These are phyloP conservation scores for Backusella liffmaniae DNA, from an alignment of 192 early-diverging fungal genomes.

Conservation along the genomic window DNA sequence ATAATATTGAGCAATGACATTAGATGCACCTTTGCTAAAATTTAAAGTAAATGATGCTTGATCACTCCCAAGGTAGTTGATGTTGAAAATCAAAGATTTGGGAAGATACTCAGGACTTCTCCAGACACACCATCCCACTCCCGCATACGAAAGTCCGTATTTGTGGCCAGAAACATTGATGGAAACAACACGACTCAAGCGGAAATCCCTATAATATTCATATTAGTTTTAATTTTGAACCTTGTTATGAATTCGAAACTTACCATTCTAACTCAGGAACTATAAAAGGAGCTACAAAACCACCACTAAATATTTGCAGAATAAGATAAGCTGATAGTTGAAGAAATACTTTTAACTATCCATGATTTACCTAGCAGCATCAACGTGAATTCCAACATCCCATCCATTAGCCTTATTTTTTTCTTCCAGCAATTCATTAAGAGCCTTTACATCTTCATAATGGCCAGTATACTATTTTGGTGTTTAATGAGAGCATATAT, in stretches of 20 bases:
- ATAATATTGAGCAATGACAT: constrained; percentile 84
- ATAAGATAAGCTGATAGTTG: background rate
- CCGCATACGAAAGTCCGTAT: constrained; percentile 81
- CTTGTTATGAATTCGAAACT: background rate
- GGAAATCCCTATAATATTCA: constrained; percentile 41
- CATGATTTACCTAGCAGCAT: constrained; percentile 61
- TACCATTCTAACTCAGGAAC: constrained; percentile 74
- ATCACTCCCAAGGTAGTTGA: constrained; percentile 64
- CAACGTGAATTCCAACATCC: constrained; percentile 82
- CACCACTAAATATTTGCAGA: constrained; percentile 48
- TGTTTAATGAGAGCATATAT: background rate
- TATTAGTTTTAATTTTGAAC: background rate
- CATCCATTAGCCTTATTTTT: constrained; percentile 60
- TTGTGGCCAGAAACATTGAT: constrained; percentile 89
- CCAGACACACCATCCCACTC: constrained; percentile 86
- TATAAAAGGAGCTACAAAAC: constrained; percentile 85
- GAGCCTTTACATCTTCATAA: constrained; percentile 71
- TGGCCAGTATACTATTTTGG: constrained; percentile 67
- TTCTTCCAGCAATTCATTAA: constrained; percentile 60
- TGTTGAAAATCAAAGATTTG: constrained; percentile 70
- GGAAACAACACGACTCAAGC: constrained; percentile 65
- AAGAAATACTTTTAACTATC: background rate
- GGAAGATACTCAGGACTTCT: constrained; percentile 64
- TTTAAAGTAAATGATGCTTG: constrained; percentile 70
- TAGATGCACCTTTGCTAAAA: constrained; percentile 68